phyloP scores from a whole-genome alignment of 345 rosid species.

The Crucihimalaya himalaica region DNA sequence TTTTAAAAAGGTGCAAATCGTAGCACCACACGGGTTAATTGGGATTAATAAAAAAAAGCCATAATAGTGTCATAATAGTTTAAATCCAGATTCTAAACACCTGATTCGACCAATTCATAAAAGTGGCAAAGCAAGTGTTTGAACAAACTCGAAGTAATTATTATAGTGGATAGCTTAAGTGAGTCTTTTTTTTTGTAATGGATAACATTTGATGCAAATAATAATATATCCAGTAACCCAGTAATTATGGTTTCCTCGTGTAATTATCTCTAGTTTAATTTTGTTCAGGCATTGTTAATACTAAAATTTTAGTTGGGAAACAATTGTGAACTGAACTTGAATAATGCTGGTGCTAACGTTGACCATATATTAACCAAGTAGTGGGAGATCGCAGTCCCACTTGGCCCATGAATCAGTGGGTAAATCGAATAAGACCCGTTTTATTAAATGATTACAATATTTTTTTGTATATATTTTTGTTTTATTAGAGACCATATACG shows the following conservation, averaged over 20 bases:
- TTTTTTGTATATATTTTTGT: background rate
- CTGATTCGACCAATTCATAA: background rate
- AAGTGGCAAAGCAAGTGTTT: constrained; percentile 16
- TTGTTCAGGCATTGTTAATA: background rate
- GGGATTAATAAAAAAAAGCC: background rate
- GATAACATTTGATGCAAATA: constrained; percentile 7
- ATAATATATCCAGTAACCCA: background rate
- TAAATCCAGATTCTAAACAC: constrained; percentile 7
- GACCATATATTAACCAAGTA: constrained; percentile 15
- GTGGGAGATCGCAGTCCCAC: constrained; percentile 26
- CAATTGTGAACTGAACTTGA: background rate
- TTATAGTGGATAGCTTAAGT: constrained; percentile 12
- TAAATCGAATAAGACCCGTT: constrained; percentile 4
- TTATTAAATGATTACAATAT: background rate
- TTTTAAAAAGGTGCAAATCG: background rate
- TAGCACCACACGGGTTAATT: constrained; percentile 1
- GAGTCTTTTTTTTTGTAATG: constrained; percentile 9
- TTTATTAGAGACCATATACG: background rate
- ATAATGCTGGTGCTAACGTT: background rate
- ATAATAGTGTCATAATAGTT: constrained; percentile 6
- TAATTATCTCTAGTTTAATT: background rate
- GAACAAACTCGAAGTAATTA: background rate
- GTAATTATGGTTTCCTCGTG: constrained; percentile 1
- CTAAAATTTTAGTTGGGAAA: background rate
- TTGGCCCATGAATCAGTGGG: constrained; percentile 4